A percentile compares a stretch with the other conserved stretches of the same genome.
These are phyloP conservation scores for Heterococcus sp. DNA, from an alignment of 108 stramenopile species.

Conservation along the genomic window DNA sequence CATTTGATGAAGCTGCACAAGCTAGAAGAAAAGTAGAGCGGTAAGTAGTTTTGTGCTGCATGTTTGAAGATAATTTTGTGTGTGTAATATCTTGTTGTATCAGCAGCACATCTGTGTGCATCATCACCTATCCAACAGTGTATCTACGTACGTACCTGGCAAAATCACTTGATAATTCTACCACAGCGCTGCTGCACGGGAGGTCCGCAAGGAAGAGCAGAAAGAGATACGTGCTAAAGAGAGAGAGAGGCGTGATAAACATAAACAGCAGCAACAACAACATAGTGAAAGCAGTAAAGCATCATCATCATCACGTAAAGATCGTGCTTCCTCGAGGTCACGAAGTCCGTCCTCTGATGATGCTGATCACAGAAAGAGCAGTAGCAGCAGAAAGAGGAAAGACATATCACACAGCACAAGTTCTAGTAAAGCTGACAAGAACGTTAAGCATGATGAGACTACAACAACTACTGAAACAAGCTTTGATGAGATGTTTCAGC, in stretches of 20 bases:
- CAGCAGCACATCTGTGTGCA: not conserved
- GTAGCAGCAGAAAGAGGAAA: no score
- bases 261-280: not conserved
- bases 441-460: no score
- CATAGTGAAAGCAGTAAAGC: no score
- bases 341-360: no score
- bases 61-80: not conserved
- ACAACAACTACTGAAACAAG: no score
- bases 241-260: not conserved
- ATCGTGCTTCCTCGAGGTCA: no score
- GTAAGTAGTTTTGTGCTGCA: conserved; percentile 7
- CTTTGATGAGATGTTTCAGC: no score
- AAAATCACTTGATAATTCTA: not conserved
- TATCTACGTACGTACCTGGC: not conserved
- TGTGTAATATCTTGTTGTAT: not conserved
- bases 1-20: conserved; percentile 51
- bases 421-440: no score
- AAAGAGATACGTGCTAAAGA: not conserved
- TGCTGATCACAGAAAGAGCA: no score
- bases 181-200: not conserved
- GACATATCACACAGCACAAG: no score
- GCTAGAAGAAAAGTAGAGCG: conserved; percentile 11
- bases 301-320: no score
- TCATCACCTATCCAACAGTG: not conserved
- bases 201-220: not conserved